Base-by-base conservation (phyloP, 768 basidiomycete genomes). In the Lentinula detonsa region DNA sequence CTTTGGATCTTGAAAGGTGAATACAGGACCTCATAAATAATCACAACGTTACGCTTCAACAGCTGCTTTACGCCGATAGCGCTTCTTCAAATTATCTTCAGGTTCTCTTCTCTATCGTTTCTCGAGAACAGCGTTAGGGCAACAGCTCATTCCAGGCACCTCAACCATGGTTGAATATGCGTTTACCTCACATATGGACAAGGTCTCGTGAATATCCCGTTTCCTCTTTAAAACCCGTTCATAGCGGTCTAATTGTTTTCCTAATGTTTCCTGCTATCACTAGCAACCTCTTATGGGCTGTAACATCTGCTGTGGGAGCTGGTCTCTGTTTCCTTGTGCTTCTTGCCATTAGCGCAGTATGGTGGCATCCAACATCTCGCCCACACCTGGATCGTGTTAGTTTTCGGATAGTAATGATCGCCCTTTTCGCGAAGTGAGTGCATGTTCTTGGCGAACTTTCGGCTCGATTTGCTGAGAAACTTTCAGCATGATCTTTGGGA, bases 361-460 rank as follows among this genome's bases (percentile, higher is more conserved):
- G 59, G 42, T 39, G 43, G 37, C 55, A 66, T 60, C 65, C 63
- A 2, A 48, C 42, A 31, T 54, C 60, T 4, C 53, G 66, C 16
- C 56, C 39, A 16, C 52, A 64, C 54, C 62, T 68, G 15, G 64
- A 68, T 62, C 63, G 67, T 3, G 67, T 68, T 46, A 66, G 66
- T 45, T 68, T 66, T 46, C 59, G 67, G 11, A 63, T 68, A 55
- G 50, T 68, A 5, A 61, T 65, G 23, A 65, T 60, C 8, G 63
- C 65, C 1, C 55, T 68, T 16, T 1, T 62, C n/a, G 67, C 67
- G 33, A 68, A 68, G 67, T 68, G 52, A 43, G 63, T 59, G 6
- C 31, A n/a, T 18, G 31, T 39, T 35, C 3, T 54, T 18, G 61
- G 15, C 40, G 37, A 35, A 31, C 23, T 15, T 18, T 42, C 5